Percentiles rank a stretch among this genome's conserved stretches.
phyloP scores from a whole-genome alignment of 768 basidiomycete genomes.

The Mycena galericulata region DNA sequence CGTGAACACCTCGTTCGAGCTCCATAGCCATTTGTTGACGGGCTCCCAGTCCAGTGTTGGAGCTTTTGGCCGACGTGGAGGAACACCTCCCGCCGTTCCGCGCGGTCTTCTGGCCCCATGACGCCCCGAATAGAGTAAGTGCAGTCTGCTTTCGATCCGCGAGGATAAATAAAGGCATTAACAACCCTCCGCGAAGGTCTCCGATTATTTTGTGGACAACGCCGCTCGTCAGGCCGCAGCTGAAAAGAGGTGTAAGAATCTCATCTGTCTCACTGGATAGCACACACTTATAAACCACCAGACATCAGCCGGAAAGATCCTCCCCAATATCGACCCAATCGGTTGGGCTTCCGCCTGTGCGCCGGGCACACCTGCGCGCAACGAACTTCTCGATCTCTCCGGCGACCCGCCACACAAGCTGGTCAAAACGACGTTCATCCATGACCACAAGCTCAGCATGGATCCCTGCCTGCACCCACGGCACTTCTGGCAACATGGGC shows the following conservation, averaged over 20 bases:
- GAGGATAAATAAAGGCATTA: no score
- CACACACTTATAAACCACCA: conserved; percentile 18
- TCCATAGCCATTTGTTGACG: conserved; percentile 51
- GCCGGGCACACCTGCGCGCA: conserved; percentile 52
- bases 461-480: conserved; percentile 55
- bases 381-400: conserved; percentile 49
- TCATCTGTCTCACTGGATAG: background rate
- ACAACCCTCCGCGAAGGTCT: conserved; percentile 16
- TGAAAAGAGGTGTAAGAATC: conserved; percentile 31
- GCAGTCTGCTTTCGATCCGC: no score
- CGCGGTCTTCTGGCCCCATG: conserved; percentile 59
- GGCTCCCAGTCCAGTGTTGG: conserved; percentile 45
- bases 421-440: conserved; percentile 59
- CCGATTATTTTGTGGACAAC: conserved; percentile 39
- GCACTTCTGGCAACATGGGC: conserved; percentile 61
- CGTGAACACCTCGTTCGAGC: conserved; percentile 49
- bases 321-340: conserved; percentile 47
- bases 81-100: conserved; percentile 58
- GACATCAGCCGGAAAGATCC: conserved; percentile 42
- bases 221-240: conserved; percentile 39
- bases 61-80: conserved; percentile 52
- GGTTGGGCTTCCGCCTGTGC: conserved; percentile 58
- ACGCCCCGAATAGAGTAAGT: conserved; percentile 52
- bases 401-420: conserved; percentile 45
- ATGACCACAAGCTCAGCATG: conserved; percentile 61